These are phyloP conservation scores for Citrus hindsii DNA, from an alignment of 345 rosid genomes.

Conservation along the genomic window DNA sequence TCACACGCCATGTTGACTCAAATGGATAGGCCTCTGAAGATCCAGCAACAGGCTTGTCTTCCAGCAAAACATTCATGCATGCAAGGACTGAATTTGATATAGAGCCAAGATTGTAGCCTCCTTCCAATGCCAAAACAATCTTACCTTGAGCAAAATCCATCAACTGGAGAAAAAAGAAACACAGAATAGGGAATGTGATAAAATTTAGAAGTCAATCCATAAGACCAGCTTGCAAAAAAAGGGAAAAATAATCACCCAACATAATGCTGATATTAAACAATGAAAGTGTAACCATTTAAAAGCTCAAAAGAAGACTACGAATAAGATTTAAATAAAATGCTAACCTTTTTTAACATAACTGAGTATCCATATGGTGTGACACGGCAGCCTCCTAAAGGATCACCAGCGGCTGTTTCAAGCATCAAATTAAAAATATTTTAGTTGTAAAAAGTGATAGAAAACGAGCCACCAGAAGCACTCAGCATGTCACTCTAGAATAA, in stretches of 20 bases:
- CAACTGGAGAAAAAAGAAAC: conserved; percentile 42
- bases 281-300: not conserved
- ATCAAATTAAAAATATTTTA: conserved; percentile 4
- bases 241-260: not conserved
- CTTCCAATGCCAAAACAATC: conserved; percentile 84
- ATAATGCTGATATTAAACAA: not conserved
- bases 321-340: conserved; percentile 4
- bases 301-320: not conserved
- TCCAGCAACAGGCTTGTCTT: conserved; percentile 41
- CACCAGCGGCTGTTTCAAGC: conserved; percentile 63
- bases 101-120: conserved; percentile 88
- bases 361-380: conserved; percentile 89
- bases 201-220: not conserved
- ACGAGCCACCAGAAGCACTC: not conserved
- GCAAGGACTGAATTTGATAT: conserved; percentile 85
- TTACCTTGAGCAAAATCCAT: conserved; percentile 84
- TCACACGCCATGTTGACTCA: conserved; percentile 87
- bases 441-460: not conserved
- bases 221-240: not conserved
- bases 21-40: conserved; percentile 75
- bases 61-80: conserved; percentile 81
- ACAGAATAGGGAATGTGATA: not conserved
- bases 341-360: conserved; percentile 69
- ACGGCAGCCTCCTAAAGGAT: conserved; percentile 88
- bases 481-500: conserved; percentile 1